Evolutionary conservation across 176 grass and related monocot species (phyloP), one percentile per base, ranked within the genome.

Genomic region (Alopecurus myosuroides): DNA sequence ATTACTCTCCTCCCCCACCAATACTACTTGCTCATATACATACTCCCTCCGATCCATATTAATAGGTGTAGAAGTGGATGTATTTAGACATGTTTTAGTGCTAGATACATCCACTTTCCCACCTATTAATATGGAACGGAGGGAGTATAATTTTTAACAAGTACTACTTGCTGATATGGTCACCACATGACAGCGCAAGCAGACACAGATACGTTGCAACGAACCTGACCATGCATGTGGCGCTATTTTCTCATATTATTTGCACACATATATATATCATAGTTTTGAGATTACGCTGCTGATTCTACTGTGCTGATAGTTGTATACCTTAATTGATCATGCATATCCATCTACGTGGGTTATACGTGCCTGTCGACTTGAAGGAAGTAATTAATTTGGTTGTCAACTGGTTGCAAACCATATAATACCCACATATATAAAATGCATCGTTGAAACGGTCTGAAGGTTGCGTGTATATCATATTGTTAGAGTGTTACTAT

Each of bases 351-450:
- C 70, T 73, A 73, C 40, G 30, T 48, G 41, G 41, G 70, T 74
- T 73, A 46, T 30, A 48, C 8, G 42, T 74, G 53, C 79, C 84
- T n/a, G 44, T 90, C 84, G n/a, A 46, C 72, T 81, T 89, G 63
- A 82, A 77, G 62, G 34, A 35, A 17, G 53, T 73, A 55, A 86
- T 78, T 15, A 48, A 30, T 26, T 76, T n/a, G n/a, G n/a, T 46
- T 13, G 73, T 86, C 88, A 82, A 82, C 78, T 78, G 50, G 78
- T 57, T 77, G 55, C 46, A 48, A 72, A 79, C 52, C n/a, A 67
- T 76, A 72, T 82, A 73, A 25, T 0, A 58, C 11, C 17, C 22
- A 31, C 18, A 39, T 12, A 58, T 23, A 19, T 45, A 30, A 6
- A 42, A 23, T 75, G 14, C 19, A 18, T 5, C 64, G 51, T 52